phyloP scores from a whole-genome alignment of 2,329 filamentous ascomycete species.

The Clonostachys sp. region DNA sequence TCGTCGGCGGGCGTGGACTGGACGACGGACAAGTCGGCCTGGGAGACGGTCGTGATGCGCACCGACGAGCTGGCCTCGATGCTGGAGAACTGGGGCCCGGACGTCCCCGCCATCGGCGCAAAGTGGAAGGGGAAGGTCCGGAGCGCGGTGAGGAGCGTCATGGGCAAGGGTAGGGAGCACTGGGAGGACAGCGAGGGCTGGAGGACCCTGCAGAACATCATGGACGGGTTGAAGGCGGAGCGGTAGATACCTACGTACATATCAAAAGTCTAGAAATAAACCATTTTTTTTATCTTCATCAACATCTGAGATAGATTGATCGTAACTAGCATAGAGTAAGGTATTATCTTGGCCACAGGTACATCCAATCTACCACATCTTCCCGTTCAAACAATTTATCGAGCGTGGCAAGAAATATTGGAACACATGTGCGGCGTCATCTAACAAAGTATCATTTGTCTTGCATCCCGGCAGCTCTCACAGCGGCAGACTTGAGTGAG shows the following conservation, averaged over 20 bases:
- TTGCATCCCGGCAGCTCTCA: too few species aligned
- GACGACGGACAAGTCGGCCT: conserved; percentile 55
- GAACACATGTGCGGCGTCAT: too few species aligned
- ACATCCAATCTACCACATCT: too few species aligned
- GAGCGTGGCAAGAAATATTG: too few species aligned
- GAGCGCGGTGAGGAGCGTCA: conserved; percentile 76
- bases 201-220: conserved; percentile 50
- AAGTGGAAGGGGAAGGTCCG: conserved; percentile 88
- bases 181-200: conserved; percentile 78
- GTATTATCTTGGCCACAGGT: too few species aligned
- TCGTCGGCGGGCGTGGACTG: conserved; percentile 17
- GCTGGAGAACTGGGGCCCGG: conserved; percentile 73
- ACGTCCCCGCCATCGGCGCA: conserved; percentile 63
- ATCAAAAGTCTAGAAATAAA: neutral
- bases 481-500: too few species aligned
- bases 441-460: too few species aligned
- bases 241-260: neutral
- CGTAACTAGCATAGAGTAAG: too few species aligned
- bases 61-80: conserved; percentile 79
- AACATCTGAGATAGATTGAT: too few species aligned
- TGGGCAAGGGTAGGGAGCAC: conserved; percentile 73
- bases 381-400: too few species aligned
- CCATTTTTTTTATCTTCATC: neutral
- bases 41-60: conserved; percentile 68
- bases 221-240: conserved; percentile 46